Evolutionary conservation across 805 yeast species (phyloP), one percentile per base, ranked within the genome.

Genomic region (Candida broadrunensis): DNA sequence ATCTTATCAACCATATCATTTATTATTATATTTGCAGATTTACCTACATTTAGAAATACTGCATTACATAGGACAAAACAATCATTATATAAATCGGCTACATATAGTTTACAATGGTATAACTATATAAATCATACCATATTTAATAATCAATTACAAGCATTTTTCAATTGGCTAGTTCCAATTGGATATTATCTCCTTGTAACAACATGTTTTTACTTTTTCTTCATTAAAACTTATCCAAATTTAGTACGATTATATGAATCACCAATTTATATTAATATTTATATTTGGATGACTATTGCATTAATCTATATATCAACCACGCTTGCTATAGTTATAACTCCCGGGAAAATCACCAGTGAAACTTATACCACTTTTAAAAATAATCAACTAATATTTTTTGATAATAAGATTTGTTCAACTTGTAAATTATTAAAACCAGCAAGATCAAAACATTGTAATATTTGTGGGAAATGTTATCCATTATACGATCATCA

Each of bases 401-500:
- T 73, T 57, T 72, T 77, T 52, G 65, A 73, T 5, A 62, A 59
- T 36, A 64, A 60, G 12, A 50, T 46, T 14, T 80, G 85, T 53
- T 25, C 59, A 13, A 80, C 84, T 0, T 80, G 85, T 48, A 40
- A 49, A 12, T 34, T 61, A 14, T 33, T 54, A 43, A 57, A 78
- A 59, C 85, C 85, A 0, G 85, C 85, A 3, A 57, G 85, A 21
- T 74, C 89, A 1, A 77, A 83, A 41, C 85, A 80, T 54, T 81
- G 85, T 55, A 61, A 74, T 1, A 71, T 83, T 0, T 87, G 96
- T 53, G 63, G 75, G 23, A 41, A 53, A 17, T 80, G 85, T 51
- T 58, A 74, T 2, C 61, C 70, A 30, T 49, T 73, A 46, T 67
- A 60, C 47, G 85, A 80, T 56, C 85, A 80, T 52, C 85, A 80